A percentile compares a stretch with the other conserved stretches of the same genome.
Evolutionary conservation across 176 grass and related monocot species (phyloP).

Genomic region (Oryza nivara): DNA sequence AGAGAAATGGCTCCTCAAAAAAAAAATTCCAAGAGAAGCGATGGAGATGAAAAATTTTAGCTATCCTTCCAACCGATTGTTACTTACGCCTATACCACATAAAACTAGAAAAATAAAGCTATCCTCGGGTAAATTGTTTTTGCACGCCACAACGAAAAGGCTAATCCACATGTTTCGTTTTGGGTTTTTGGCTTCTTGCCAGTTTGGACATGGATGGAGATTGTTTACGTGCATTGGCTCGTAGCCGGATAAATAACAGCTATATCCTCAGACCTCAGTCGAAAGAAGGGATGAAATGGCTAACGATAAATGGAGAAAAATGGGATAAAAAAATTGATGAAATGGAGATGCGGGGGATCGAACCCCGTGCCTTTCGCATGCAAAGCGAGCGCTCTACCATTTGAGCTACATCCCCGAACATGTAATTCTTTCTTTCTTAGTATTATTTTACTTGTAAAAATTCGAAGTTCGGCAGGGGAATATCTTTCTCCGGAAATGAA

Average conservation of each 20-base stretch:
- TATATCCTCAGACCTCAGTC: background rate
- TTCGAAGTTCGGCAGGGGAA: too few species aligned
- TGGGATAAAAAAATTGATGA: too few species aligned
- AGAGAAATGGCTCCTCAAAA: too few species aligned
- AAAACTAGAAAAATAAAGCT: background rate
- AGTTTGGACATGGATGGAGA: background rate
- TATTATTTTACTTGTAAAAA: too few species aligned
- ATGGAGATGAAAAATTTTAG: background rate
- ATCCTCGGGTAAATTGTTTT: background rate
- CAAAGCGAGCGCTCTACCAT: conserved; percentile 99
- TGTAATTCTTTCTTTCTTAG: too few species aligned
- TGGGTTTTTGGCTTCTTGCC: background rate
- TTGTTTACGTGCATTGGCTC: background rate
- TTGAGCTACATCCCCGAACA: conserved; percentile 79
- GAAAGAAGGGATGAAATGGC: background rate
- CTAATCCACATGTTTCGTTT: background rate
- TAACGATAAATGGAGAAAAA: background rate
- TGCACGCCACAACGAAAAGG: background rate
- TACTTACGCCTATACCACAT: background rate
- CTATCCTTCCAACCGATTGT: background rate
- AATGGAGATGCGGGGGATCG: conserved; percentile 90
- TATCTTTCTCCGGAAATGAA: too few species aligned
- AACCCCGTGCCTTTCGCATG: conserved; percentile 98
- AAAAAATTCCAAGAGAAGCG: too few species aligned
- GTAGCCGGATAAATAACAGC: background rate